These are phyloP conservation scores for Tolypocladium tundrense DNA, from an alignment of 2,329 filamentous ascomycete genomes.

Conservation along the genomic window DNA sequence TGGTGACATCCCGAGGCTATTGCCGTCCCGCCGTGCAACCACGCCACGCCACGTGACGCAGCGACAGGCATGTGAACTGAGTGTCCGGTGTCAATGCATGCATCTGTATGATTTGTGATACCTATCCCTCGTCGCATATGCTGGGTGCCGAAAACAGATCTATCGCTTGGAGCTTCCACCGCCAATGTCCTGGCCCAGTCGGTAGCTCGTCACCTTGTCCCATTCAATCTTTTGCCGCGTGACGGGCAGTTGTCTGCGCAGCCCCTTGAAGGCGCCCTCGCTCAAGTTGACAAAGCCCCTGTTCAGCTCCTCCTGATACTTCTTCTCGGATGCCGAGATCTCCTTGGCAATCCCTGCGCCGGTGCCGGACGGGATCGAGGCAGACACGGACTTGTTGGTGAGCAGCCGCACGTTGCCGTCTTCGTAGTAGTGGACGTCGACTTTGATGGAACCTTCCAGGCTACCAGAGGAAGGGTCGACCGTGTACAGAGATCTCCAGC, in stretches of 20 bases:
- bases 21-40: background rate
- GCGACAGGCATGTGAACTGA: background rate
- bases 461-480: slow-evolving; percentile 58
- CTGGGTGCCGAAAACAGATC: background rate
- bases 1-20: background rate
- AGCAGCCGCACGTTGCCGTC: slow-evolving; percentile 93
- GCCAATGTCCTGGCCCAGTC: slow-evolving; percentile 70
- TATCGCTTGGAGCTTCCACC: slow-evolving; percentile 51
- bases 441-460: slow-evolving; percentile 72
- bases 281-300: slow-evolving; percentile 77
- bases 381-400: slow-evolving; percentile 67
- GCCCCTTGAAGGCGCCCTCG: slow-evolving; percentile 88
- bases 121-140: background rate
- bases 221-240: slow-evolving; percentile 98
- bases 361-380: slow-evolving; percentile 50
- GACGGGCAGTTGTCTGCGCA: slow-evolving; percentile 87
- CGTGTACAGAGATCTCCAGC: slow-evolving; percentile 85
- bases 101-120: background rate
- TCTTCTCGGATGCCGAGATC: slow-evolving; percentile 72
- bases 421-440: slow-evolving; percentile 99
- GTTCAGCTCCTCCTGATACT: slow-evolving; percentile 95
- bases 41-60: background rate
- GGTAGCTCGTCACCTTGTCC: slow-evolving; percentile 94
- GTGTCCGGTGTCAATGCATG: background rate
- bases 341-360: slow-evolving; percentile 64